Evolutionary conservation across 2,329 filamentous ascomycete genomes (phyloP), one percentile per base, ranked within the genome.

Genomic region (Aspergillus fumigatus): DNA sequence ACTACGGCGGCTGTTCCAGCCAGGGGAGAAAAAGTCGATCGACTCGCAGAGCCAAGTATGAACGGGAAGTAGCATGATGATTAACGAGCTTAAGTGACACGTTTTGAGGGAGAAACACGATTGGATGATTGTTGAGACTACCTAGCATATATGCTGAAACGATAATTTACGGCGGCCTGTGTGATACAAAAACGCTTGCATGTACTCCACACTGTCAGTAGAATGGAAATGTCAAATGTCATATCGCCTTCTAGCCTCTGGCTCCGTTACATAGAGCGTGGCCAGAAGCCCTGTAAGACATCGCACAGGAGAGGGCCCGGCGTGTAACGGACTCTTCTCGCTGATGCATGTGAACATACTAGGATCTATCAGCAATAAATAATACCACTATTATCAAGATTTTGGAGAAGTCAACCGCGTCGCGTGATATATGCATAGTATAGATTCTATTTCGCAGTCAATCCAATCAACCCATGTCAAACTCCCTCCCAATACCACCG

Each of bases 11-110:
- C 65, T 87, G 17, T 32, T 75, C n/a, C 61, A 63, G 21, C 70
- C 70, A 10, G 27, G 53, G 4, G 10, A 19, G 89, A 89, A 84
- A 92, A 96, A 77, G 81, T 45, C 49, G 5, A n/a, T 35, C 3
- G n/a, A 11, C 21, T 35, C 29, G 9, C 41, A n/a, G 17, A 51
- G 27, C n/a, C 43, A 51, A n/a, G 56, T 58, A 35, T 58, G 26
- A 49, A 50, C n/a, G 27, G 43, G 54, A 51, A 27, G 29, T 35
- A 41, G 48, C 23, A 50, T 41, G 48, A 27, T 47, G 53, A 45
- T 49, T 40, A 49, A 32, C 23, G 52, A 47, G 47, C 32, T 38
- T 47, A 23, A 8, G 43, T 47, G 43, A 25, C 21, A 47, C 43
- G 23, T 23, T 14, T 23, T 47, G 43, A 14, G 10, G 19, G 23